Base-by-base conservation (phyloP, 2,329 filamentous ascomycete genomes). In the Cladosporium sp. region DNA sequence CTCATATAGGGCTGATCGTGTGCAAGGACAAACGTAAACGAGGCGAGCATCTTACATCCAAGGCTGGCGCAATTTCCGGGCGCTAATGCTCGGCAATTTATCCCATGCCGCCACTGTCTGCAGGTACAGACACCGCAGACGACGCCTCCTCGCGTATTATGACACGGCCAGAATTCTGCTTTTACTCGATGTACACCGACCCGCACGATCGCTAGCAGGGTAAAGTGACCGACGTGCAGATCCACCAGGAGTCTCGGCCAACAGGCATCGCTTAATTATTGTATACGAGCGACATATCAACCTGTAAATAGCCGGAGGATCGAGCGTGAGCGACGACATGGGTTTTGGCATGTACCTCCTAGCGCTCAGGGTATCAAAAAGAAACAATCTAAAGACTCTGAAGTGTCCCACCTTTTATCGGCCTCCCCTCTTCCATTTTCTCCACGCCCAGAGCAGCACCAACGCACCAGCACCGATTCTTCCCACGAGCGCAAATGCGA, bases 401-500 rank as follows among this genome's bases (percentile, higher is more conserved):
- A 35, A 40, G 13, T 20, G 42, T 55, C 39, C 13, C 49, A 40
- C n/a, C 24, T 40, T 28, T 6, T 25, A 32, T 25, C 24, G 45
- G 12, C 44, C 35, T 35, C 35, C 45, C 35, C 44, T 49, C 28
- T 32, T 51, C 57, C 54, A 56, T 48, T 50, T 32, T 49, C 56
- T 58, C 58, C 53, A 65, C 5, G 42, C 51, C 52, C 57, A 25
- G 2, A 57, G 15, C 48, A 55, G 13, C 19, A 64, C 22, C 47
- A 65, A 13, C 8, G 37, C 49, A 12, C 58, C 53, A 6, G 65
- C 50, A 15, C 65, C 57, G 15, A 63, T 60, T 36, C 77, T 66
- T 0, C 71, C 73, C 1, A 74, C 61, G 52, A 80, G 63, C 8
- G 77, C 73, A 10, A 74, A 66, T 15, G 73, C 71, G 3, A 82